Evolutionary conservation across 2,329 filamentous ascomycete genomes (phyloP), one percentile per base, ranked within the genome.

Genomic region (Alternaria postmessia): DNA sequence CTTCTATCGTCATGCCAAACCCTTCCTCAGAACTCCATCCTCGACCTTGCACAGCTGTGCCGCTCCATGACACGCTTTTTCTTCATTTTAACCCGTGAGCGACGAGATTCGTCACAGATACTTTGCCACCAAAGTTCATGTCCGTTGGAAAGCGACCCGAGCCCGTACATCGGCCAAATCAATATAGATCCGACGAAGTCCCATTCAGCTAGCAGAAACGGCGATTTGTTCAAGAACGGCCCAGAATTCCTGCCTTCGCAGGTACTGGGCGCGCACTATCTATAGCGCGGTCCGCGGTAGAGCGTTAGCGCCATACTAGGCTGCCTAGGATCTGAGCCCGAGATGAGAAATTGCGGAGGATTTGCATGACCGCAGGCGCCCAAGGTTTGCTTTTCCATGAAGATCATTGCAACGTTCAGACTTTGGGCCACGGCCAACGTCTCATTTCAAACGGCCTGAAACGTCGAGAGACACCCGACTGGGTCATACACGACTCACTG

Each of bases 271-370:
- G 28, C 39, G 30, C 41, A 28, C 39, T 56, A 49, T 48, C 52
- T 51, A 36, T 53, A 60, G 60, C 32, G 43, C 53, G 43, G 60
- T 18, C 30, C 28, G 32, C 42, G 52, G 47, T 30, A 41, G 36
- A 28, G 51, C 30, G 16, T 36, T 59, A 52, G 57, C 52, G 47
- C 11, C 20, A 22, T 39, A 11, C 51, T 49, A 47, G 57, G 36
- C 52, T 22, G 42, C 22, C 30, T 36, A 41, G 43, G 20, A 51
- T 46, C 60, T 52, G 26, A 57, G 49, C 43, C 47, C 26, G 46
- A 51, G n/a, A 54, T 28, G 11, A 43, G 54, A 52, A 34, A 53
- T 44, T 49, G 60, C 43, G 52, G 57, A 63, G 47, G 48, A 57
- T 63, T 63, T 55, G 42, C 54, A 54, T 42, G 39, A 52, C 39